Percentiles rank a stretch among this genome's conserved stretches.
Conservation (phyloP, 345 rosid species). For the Firmiana major region DNA sequence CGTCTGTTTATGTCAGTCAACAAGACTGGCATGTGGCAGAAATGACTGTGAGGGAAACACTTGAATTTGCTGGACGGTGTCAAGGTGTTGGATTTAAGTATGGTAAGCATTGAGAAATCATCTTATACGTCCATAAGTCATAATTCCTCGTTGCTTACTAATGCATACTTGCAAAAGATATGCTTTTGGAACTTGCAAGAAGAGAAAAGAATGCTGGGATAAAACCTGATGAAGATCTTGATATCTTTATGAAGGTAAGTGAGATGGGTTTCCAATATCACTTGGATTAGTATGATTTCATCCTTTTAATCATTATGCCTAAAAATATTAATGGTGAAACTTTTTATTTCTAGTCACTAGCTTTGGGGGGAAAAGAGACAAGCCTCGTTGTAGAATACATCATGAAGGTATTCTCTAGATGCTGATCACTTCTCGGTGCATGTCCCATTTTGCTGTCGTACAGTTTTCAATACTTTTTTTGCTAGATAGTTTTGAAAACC, state of each 20-base stretch:
- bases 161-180: slow-evolving; percentile 46
- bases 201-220: slow-evolving; percentile 90
- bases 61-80: slow-evolving; percentile 87
- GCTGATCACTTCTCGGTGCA: slow-evolving; percentile 8
- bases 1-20: slow-evolving; percentile 93
- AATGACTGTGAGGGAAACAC: slow-evolving; percentile 88
- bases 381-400: slow-evolving; percentile 82
- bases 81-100: slow-evolving; percentile 95
- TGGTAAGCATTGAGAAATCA: slow-evolving; percentile 47
- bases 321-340: neutral
- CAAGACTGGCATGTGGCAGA: slow-evolving; percentile 94
- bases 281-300: neutral
- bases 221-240: slow-evolving; percentile 98
- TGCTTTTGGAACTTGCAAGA: slow-evolving; percentile 89
- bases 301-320: neutral
- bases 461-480: neutral
- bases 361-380: slow-evolving; percentile 85
- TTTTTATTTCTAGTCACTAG: slow-evolving; percentile 56
- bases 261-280: neutral
- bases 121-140: slow-evolving; percentile 4
- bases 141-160: slow-evolving; percentile 22
- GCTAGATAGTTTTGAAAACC: neutral
- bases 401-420: slow-evolving; percentile 73
- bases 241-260: slow-evolving; percentile 92
- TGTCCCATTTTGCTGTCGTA: neutral